Conservation (phyloP, 345 rosid species). For the Murraya paniculata region DNA sequence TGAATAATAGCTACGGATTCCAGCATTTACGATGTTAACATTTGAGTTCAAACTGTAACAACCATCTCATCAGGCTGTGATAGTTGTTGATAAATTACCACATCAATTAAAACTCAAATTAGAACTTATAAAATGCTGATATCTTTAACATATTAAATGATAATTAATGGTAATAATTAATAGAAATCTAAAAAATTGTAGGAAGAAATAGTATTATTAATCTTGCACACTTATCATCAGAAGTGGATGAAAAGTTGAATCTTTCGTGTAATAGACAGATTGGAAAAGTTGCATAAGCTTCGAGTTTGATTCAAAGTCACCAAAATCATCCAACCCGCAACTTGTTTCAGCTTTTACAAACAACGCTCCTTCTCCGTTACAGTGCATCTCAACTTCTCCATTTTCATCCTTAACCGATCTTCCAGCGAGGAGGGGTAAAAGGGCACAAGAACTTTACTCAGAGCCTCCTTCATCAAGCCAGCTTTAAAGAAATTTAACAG, state of each 20-base stretch:
- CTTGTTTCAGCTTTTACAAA: conserved; percentile 32
- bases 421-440: conserved; percentile 40
- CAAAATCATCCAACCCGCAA: conserved; percentile 18
- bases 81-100: too few species aligned
- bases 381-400: conserved; percentile 35
- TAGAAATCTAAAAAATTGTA: too few species aligned
- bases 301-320: conserved; percentile 16
- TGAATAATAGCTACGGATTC: too few species aligned
- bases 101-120: too few species aligned
- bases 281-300: conserved; percentile 30
- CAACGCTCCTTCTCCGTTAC: conserved; percentile 41
- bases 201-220: background rate
- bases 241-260: conserved; percentile 29
- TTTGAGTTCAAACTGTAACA: conserved; percentile 16
- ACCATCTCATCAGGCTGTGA: too few species aligned
- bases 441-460: conserved; percentile 37
- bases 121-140: too few species aligned
- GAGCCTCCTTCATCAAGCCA: conserved; percentile 29
- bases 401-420: conserved; percentile 28
- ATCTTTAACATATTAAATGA: too few species aligned
- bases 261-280: conserved; percentile 21
- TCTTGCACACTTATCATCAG: conserved; percentile 13
- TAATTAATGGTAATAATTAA: too few species aligned
- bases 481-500: conserved; percentile 13
- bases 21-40: background rate